Evolutionary conservation across 805 yeast species (phyloP).

Genomic region (Wickerhamiella musiphila): DNA sequence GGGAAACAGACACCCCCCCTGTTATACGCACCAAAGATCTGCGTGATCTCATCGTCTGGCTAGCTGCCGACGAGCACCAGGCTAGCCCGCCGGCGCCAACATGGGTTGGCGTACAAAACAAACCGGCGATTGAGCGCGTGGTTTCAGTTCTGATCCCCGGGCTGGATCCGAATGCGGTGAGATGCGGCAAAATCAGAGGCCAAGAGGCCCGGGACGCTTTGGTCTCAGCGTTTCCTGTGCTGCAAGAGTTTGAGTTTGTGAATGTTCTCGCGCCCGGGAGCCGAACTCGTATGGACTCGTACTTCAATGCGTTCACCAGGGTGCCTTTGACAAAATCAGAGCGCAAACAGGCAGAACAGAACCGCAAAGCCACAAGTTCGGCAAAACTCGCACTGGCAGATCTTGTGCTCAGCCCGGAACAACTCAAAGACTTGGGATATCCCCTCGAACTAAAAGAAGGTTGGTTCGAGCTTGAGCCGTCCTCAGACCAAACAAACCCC

Average conservation of each 20-base stretch:
- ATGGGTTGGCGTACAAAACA: slow-evolving; percentile 35
- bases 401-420: slow-evolving; percentile 18
- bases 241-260: slow-evolving; percentile 26
- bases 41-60: slow-evolving; percentile 30
- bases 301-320: slow-evolving; percentile 36
- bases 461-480: slow-evolving; percentile 42
- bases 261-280: slow-evolving; percentile 53
- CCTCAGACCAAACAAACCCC: no score
- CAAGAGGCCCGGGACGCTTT: slow-evolving; percentile 10
- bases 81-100: slow-evolving; percentile 24
- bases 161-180: slow-evolving; percentile 19
- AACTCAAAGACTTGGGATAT: slow-evolving; percentile 4
- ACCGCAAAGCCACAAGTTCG: slow-evolving; percentile 12
- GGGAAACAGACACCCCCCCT: slow-evolving; percentile 3
- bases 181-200: slow-evolving; percentile 25
- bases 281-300: slow-evolving; percentile 35
- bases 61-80: slow-evolving; percentile 24
- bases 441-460: slow-evolving; percentile 15
- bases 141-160: slow-evolving; percentile 54
- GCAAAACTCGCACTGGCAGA: slow-evolving; percentile 24
- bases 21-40: slow-evolving; percentile 21
- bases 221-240: slow-evolving; percentile 19
- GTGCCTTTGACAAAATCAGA: slow-evolving; percentile 43
- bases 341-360: slow-evolving; percentile 24
- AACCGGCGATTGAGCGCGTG: slow-evolving; percentile 32